Conservation (phyloP, 2,329 filamentous ascomycete species). For the Fragosphaeria purpurea region DNA sequence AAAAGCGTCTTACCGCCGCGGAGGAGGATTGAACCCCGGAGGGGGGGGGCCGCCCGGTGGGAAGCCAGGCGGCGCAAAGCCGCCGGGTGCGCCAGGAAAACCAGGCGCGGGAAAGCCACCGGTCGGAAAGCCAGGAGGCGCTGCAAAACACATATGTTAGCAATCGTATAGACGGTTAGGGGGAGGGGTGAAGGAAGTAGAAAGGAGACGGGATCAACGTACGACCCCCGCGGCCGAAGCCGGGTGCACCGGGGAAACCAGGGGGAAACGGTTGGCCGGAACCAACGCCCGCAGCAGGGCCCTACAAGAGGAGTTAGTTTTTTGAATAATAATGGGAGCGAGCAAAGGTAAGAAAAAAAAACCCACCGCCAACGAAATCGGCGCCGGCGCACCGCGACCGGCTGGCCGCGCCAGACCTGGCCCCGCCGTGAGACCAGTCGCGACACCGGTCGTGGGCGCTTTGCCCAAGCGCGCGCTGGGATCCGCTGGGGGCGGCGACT, state of each 20-base stretch:
- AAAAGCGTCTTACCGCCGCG: slow-evolving; percentile 37
- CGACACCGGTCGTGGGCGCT: slow-evolving; percentile 55
- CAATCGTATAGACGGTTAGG: not conserved
- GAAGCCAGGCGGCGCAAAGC: slow-evolving; percentile 25
- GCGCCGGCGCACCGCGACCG: slow-evolving; percentile 62
- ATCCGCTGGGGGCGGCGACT: slow-evolving; percentile 90
- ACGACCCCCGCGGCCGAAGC: slow-evolving; percentile 47
- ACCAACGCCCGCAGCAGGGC: slow-evolving; percentile 79
- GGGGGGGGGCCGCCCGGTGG: slow-evolving; percentile 45
- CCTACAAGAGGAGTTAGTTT: slow-evolving; percentile 25
- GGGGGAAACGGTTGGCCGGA: slow-evolving; percentile 51
- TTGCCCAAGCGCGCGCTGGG: slow-evolving; percentile 82
- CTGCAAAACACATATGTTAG: slow-evolving; percentile 25
- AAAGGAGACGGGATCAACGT: slow-evolving; percentile 22
- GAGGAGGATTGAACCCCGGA: slow-evolving; percentile 65
- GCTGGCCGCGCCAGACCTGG: slow-evolving; percentile 86
- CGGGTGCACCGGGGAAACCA: slow-evolving; percentile 40
- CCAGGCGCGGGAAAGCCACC: slow-evolving; percentile 35
- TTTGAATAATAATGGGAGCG: slow-evolving; percentile 14
- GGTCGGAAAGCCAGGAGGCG: slow-evolving; percentile 31
- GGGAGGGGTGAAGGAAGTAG: slow-evolving; percentile 6
- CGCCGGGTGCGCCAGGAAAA: slow-evolving; percentile 24
- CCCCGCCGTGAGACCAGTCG: slow-evolving; percentile 66
- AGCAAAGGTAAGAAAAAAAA: not conserved
- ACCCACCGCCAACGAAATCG: slow-evolving; percentile 69